Base-by-base conservation (phyloP, 1,284 basidiomycete genomes). In the Agaricales sp. region DNA sequence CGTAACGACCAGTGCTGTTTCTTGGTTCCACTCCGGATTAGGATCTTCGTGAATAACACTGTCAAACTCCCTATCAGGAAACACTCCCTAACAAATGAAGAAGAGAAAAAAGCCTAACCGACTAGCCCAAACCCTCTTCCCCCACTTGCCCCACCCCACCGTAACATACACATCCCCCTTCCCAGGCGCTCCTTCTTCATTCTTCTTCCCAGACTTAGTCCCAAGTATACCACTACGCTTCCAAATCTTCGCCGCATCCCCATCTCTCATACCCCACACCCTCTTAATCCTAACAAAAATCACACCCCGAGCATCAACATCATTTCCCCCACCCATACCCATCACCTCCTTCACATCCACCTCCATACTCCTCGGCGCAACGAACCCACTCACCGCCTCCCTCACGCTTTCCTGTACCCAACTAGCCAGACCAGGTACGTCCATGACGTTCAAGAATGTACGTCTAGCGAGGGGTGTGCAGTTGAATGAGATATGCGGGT, bases 361-460 rank as follows among this genome's bases (percentile, higher is more conserved):
- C 1, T 80, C 88, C 64, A 88, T 67, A 50, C 80, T 82, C 61
- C 81, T 78, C 6, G 87, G 86, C 0, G 86, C 85, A 13, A 82
- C 76, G 51, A 86, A 78, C 53, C 67, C 68, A 6, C 63, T 65
- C 6, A 73, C 68, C 0, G 80, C 87, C 2, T 81, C 78, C 18
- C 88, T 82, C 54, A 92, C 86, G 3, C 80, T 77, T 50, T 73
- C 77, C 57, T 89, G 83, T 25, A 92, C 75, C 69, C 89, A 92
- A 0, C 76, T 73, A 1, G 80, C 83, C 53, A 92, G 70, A 53
- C 87, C 69, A 0, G 89, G 89, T 3, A 92, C 64, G 61, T 92
- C 85, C 68, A 91, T 80, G 16, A 92, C 70, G 62, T 92, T 91
- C 23, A 89, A 77, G 14, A 91, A 73, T 4, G 72, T 66, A 11